Evolutionary conservation across 768 basidiomycete genomes (phyloP), one percentile per base, ranked within the genome.

Genomic region (Leucosporidium yakuticum): DNA sequence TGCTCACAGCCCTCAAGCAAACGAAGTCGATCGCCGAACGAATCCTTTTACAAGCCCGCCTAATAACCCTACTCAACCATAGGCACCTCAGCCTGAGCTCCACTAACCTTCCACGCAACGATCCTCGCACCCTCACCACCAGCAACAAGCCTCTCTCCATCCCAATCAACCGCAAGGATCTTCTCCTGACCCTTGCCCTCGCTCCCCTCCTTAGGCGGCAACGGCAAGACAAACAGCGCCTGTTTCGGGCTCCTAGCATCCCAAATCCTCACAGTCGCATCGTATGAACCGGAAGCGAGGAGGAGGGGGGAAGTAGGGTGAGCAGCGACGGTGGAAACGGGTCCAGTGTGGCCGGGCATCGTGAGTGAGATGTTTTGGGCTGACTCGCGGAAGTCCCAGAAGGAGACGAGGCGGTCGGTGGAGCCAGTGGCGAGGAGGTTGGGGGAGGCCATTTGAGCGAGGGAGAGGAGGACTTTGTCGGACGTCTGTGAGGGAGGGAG

Each of bases 41-140:
- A 44, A 44, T 44, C 39, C 39, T 44, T 44, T 44, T 15, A 44
- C 39, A 44, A 44, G 11, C 39, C 14, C 39, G 14, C 39, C 39
- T 44, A 15, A 9, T 2, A 47, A 44, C 53, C 47, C 47, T 56
- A 57, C 54, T 53, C 55, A 14, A 59, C 55, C 58, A 53, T 29
- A 2, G 51, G 29, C 36, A 49, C 56, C 48, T 34, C 53, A 2
- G 25, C 29, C 55, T 55, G 17, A 27, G 12, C 23, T 23, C 47
- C 60, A 2, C 29, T 47, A 54, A 58, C 55, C 47, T 49, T 60
- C 72, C 72, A 73, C 15, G 36, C 47, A 1, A 67, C 67, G 9
- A 81, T 76, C 66, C 78, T 78, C 5, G 78, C 77, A 64, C 80
- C 80, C 71, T 82, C 81, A 0, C 81, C 81, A 27, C 81, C 81